Conservation (phyloP, 345 rosid genomes). For the Isatis tinctoria region DNA sequence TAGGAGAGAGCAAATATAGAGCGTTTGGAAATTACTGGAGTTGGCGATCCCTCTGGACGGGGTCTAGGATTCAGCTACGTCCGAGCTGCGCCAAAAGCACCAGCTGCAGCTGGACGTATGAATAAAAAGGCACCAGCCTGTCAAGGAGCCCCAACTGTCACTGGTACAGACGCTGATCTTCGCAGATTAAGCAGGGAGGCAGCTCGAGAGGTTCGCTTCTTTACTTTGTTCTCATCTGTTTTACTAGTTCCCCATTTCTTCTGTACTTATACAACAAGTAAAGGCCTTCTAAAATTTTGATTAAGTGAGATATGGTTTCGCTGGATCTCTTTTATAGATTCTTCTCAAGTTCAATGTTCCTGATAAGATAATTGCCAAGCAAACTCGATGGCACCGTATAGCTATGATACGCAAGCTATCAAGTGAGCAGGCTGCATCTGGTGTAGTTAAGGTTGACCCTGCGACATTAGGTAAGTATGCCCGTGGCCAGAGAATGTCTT, state of each 20-base stretch:
- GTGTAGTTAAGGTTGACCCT: conserved; percentile 80
- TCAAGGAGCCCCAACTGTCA: conserved; percentile 84
- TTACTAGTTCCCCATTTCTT: conserved; percentile 11
- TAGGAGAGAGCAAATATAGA: conserved; percentile 96
- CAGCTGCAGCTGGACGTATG: conserved; percentile 61
- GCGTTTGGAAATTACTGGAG: conserved; percentile 97
- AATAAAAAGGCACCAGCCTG: conserved; percentile 81
- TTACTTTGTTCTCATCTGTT: conserved; percentile 2
- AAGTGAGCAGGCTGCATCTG: conserved; percentile 96
- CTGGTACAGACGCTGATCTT: conserved; percentile 98
- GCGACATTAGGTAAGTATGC: conserved; percentile 92
- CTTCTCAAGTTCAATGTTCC: conserved; percentile 90
- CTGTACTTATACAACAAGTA: not conserved
- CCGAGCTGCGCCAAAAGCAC: conserved; percentile 79
- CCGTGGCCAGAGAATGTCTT: conserved; percentile 97
- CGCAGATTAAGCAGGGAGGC: conserved; percentile 99
- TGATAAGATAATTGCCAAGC: conserved; percentile 82
- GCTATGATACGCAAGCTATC: conserved; percentile 99
- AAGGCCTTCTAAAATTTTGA: not conserved
- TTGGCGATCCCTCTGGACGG: conserved; percentile 97
- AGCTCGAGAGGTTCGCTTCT: conserved; percentile 74
- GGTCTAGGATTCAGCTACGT: conserved; percentile 98
- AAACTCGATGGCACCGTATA: conserved; percentile 97
- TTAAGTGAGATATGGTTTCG: not conserved
- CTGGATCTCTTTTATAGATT: conserved; percentile 45